Percentiles rank a stretch among this genome's conserved stretches.
Evolutionary conservation across 2,329 filamentous ascomycete species (phyloP).

Genomic region (Epichloe typhina): DNA sequence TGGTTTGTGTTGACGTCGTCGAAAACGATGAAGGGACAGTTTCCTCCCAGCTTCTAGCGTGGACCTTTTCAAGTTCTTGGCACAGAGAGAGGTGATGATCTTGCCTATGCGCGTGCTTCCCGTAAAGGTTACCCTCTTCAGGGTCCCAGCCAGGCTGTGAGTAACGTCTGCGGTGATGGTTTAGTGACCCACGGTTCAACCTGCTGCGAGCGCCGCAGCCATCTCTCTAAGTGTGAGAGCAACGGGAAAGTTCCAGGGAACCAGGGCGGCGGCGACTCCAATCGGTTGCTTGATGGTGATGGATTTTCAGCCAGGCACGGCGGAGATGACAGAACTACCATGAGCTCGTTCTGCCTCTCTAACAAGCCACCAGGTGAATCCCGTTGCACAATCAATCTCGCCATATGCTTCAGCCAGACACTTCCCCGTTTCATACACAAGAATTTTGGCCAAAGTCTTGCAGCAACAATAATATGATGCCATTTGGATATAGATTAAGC

Average conservation of each 20-base stretch:
- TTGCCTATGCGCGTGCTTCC: conserved; percentile 58
- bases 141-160: conserved; percentile 62
- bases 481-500: conserved; percentile 23
- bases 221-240: conserved; percentile 36
- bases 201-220: conserved; percentile 50
- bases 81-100: conserved; percentile 47
- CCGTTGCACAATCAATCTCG: conserved; percentile 41
- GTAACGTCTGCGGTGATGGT: conserved; percentile 60
- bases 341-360: conserved; percentile 32
- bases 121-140: conserved; percentile 62
- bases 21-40: conserved; percentile 52
- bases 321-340: conserved; percentile 46
- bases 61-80: conserved; percentile 51
- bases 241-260: conserved; percentile 46
- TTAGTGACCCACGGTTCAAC: conserved; percentile 65
- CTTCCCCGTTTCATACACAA: conserved; percentile 42
- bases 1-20: conserved; percentile 55
- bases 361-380: conserved; percentile 44
- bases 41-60: conserved; percentile 58
- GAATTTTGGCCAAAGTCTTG: conserved; percentile 27
- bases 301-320: conserved; percentile 48
- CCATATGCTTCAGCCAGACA: conserved; percentile 38
- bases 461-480: conserved; percentile 22
- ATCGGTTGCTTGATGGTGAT: conserved; percentile 51
- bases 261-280: conserved; percentile 21